phyloP scores from a whole-genome alignment of 768 basidiomycete genomes.

The Auriscalpium orientale region DNA sequence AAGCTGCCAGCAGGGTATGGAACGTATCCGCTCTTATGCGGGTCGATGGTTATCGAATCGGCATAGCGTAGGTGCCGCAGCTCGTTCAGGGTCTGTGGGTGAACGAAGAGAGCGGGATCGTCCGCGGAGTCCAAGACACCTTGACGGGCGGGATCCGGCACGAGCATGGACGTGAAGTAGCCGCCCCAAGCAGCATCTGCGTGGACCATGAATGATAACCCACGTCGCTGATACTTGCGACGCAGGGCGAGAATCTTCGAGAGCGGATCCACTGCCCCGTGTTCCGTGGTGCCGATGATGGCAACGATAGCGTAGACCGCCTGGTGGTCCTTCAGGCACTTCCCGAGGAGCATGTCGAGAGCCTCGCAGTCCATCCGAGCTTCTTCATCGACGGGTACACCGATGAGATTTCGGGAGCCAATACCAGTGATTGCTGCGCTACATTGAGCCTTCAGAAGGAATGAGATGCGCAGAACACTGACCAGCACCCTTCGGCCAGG shows the following conservation, averaged over 20 bases:
- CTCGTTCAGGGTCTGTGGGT: conserved; percentile 22
- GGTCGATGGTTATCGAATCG: conserved; percentile 35
- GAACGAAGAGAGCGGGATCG: conserved; percentile 24
- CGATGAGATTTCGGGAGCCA: conserved; percentile 31
- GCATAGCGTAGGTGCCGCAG: conserved; percentile 19
- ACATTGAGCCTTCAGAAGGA: background rate
- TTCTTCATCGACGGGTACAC: conserved; percentile 27
- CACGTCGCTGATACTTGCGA: conserved; percentile 22
- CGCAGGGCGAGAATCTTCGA: conserved; percentile 29
- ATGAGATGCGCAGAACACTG: conserved; percentile 7
- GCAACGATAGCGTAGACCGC: conserved; percentile 37
- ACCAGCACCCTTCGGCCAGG: conserved; percentile 43
- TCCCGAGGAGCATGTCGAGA: conserved; percentile 21
- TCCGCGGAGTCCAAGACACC: background rate
- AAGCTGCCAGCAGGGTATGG: conserved; percentile 37
- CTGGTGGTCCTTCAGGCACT: conserved; percentile 23
- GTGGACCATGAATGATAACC: conserved; percentile 34
- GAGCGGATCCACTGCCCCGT: conserved; percentile 37
- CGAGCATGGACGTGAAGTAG: conserved; percentile 32
- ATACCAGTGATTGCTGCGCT: conserved; percentile 34
- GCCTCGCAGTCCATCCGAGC: conserved; percentile 28
- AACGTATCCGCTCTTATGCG: conserved; percentile 38
- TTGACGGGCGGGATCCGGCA: conserved; percentile 2
- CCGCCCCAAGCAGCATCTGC: conserved; percentile 42
- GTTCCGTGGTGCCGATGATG: conserved; percentile 37